phyloP scores from a whole-genome alignment of 805 yeast species.

The Yamadazyma sp. region DNA sequence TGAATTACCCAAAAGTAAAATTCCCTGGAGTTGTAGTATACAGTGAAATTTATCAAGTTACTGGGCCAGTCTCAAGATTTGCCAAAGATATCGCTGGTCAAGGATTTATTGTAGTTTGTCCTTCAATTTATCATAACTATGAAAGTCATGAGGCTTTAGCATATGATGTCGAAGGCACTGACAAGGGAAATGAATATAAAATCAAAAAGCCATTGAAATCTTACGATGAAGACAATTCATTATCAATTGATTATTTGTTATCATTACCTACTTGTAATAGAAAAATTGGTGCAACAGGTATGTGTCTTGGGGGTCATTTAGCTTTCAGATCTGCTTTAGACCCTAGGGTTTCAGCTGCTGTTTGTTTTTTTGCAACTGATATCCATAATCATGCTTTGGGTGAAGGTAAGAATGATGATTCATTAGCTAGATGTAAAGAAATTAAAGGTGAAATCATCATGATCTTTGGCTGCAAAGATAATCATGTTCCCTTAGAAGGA shows the following conservation, averaged over 20 bases:
- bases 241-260: slow-evolving; percentile 61
- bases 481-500: slow-evolving; percentile 78
- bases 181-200: slow-evolving; percentile 67
- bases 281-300: slow-evolving; percentile 76
- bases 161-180: slow-evolving; percentile 74
- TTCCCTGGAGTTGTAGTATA: slow-evolving; percentile 80
- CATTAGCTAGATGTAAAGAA: slow-evolving; percentile 54
- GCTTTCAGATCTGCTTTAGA: slow-evolving; percentile 72
- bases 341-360: slow-evolving; percentile 60
- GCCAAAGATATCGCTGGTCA: slow-evolving; percentile 77
- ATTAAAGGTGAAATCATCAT: slow-evolving; percentile 59
- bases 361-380: slow-evolving; percentile 79
- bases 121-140: slow-evolving; percentile 76
- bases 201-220: slow-evolving; percentile 63
- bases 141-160: slow-evolving; percentile 60
- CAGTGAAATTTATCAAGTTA: slow-evolving; percentile 77
- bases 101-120: slow-evolving; percentile 77
- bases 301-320: slow-evolving; percentile 84
- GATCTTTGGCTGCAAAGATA: slow-evolving; percentile 76
- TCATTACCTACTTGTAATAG: slow-evolving; percentile 65
- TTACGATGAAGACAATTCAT: slow-evolving; percentile 70
- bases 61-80: slow-evolving; percentile 78
- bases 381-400: slow-evolving; percentile 70
- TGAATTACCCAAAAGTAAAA: slow-evolving; percentile 72
- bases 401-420: slow-evolving; percentile 60